A percentile compares a stretch with the other conserved stretches of the same genome.
Evolutionary conservation across 1,284 basidiomycete species (phyloP).

Genomic region (Melampsora americana): DNA sequence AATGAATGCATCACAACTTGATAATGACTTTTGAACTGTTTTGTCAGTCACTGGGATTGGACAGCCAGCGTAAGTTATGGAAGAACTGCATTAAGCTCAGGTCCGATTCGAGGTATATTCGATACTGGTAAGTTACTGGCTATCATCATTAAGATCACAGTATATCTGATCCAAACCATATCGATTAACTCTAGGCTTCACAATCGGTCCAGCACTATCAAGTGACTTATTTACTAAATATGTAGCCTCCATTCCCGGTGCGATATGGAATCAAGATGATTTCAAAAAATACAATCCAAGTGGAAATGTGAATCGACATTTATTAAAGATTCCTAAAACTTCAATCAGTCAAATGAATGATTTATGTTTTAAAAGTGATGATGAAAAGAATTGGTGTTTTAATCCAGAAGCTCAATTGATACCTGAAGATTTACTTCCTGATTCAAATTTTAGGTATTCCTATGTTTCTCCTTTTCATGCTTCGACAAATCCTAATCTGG

Average conservation of each 20-base stretch:
- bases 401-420: background rate
- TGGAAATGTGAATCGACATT: background rate
- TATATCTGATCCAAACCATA: background rate
- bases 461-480: background rate
- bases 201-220: background rate
- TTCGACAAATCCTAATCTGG: background rate
- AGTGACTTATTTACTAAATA: background rate
- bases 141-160: background rate
- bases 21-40: too few relatives aligned
- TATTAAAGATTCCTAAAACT: background rate
- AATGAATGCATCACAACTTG: too few relatives aligned
- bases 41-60: too few relatives aligned
- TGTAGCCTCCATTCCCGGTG: background rate
- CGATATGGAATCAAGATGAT: background rate
- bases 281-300: background rate
- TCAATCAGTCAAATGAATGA: background rate
- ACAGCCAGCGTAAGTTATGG: too few relatives aligned
- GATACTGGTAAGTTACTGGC: background rate
- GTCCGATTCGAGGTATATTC: background rate
- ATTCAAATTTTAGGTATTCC: background rate
- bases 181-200: background rate
- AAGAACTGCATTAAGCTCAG: too few relatives aligned
- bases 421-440: background rate
- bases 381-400: background rate
- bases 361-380: background rate